Evolutionary conservation across 225 moss, liverwort and hornwort genomes (phyloP), one percentile per base, ranked within the genome.

Genomic region (Asterella californica): DNA sequence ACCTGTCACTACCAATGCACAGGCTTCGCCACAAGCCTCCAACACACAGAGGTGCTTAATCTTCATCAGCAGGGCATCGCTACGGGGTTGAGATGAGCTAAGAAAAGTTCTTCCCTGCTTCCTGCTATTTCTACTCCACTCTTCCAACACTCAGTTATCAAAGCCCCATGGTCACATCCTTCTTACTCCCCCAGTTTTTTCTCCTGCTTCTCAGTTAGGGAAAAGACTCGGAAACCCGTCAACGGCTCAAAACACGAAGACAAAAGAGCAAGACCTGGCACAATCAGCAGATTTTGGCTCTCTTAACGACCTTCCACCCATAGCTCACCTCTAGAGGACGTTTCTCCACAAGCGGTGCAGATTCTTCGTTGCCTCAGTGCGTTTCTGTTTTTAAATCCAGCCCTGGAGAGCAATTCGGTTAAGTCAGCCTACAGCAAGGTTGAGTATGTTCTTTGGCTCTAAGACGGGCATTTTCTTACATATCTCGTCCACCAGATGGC

Each of bases 1-100:
- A 74, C 81, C 73, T 59, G 34, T 55, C 57, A 75, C 59, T 21
- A 59, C 27, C 57, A 48, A 70, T 57, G 79, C 76, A 64, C 27
- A 48, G 47, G 64, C 64, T 47, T 71, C 57, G 69, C 49, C 47
- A 62, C 21, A 61, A 76, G 34, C 27, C 57, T 75, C 63, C 24
- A 46, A 19, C 22, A 72, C 36, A 52, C 17, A 45, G 29, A 27
- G 45, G 70, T 30, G 14, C 10, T 57, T 24, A 24, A 53, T 46
- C 42, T 42, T 57, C 72, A 62, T 72, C 42, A 15, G 67, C 53
- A 76, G 53, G 64, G 29, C 57, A 57, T 57, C 21, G 17, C 0
- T 18, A 15, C 30, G 18, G 72, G n/a, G 48, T 11, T 53, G 63
- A 36, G 52, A 74, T 38, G 37, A 34, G 48, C 10, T 19, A 5